phyloP scores from a whole-genome alignment of 768 basidiomycete species.

The Termitomyces sp. region DNA sequence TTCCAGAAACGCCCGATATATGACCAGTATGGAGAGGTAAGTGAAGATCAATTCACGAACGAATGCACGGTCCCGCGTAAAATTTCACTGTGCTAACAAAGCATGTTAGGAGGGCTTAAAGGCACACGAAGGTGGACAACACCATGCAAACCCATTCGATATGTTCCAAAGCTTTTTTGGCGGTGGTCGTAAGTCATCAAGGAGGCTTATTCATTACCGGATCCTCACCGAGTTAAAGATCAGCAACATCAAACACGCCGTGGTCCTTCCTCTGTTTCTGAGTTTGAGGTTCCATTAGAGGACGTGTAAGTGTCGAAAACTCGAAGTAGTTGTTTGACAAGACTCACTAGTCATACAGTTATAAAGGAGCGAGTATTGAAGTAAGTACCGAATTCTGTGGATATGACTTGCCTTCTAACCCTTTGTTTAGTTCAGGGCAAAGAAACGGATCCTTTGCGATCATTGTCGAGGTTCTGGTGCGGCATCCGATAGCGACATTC shows the following conservation, averaged over 20 bases:
- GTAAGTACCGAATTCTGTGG: slow-evolving; percentile 33
- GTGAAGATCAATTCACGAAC: background rate
- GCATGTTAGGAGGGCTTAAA: slow-evolving; percentile 78
- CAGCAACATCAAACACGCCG: slow-evolving; percentile 63
- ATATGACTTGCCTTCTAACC: slow-evolving; percentile 16
- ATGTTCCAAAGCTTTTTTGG: slow-evolving; percentile 94
- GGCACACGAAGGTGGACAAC: slow-evolving; percentile 85
- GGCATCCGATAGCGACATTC: slow-evolving; percentile 83
- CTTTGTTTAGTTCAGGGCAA: slow-evolving; percentile 75
- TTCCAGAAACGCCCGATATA: slow-evolving; percentile 88
- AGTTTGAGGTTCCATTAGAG: slow-evolving; percentile 83
- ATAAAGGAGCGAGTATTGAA: slow-evolving; percentile 84
- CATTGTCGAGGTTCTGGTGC: slow-evolving; percentile 97
- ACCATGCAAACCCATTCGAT: slow-evolving; percentile 87
- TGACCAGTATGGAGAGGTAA: slow-evolving; percentile 87
- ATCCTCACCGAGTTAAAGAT: slow-evolving; percentile 24
- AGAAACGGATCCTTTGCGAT: slow-evolving; percentile 90
- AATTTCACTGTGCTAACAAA: background rate
- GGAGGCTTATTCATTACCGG: background rate
- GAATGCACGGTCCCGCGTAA: background rate
- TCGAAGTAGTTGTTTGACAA: background rate
- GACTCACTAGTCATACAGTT: slow-evolving; percentile 37
- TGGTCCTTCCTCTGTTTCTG: slow-evolving; percentile 72
- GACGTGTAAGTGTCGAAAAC: slow-evolving; percentile 58
- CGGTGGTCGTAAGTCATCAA: slow-evolving; percentile 58